These are phyloP conservation scores for Zasmidium angulare DNA, from an alignment of 2,329 filamentous ascomycete species.

Conservation along the genomic window DNA sequence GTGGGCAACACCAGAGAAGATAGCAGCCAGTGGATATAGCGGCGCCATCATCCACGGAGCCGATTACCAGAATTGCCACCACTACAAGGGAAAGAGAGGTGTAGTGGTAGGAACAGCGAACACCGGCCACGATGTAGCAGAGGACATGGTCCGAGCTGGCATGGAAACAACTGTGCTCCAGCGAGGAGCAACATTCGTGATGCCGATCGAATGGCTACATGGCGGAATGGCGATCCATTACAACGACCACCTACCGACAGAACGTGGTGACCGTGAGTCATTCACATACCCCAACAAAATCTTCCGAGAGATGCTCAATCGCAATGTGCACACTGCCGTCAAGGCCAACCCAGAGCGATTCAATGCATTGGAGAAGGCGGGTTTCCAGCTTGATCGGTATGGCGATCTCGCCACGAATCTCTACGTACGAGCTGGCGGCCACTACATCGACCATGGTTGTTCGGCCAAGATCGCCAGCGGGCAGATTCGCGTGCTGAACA, in stretches of 20 bases:
- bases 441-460: conserved; percentile 51
- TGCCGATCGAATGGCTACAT: conserved; percentile 33
- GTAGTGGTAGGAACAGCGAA: conserved; percentile 51
- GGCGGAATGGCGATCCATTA: conserved; percentile 18
- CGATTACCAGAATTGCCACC: conserved; percentile 35
- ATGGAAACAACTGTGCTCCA: conserved; percentile 49
- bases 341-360: conserved; percentile 39
- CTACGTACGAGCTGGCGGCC: conserved; percentile 45
- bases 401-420: conserved; percentile 40
- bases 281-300: conserved; percentile 33
- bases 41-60: conserved; percentile 40
- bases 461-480: conserved; percentile 44
- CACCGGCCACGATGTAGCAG: conserved; percentile 50
- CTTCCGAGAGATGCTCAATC: conserved; percentile 34
- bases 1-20: conserved; percentile 28
- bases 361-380: conserved; percentile 42
- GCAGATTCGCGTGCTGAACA: conserved; percentile 47
- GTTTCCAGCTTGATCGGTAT: conserved; percentile 44
- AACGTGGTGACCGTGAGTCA: conserved; percentile 23
- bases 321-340: conserved; percentile 28
- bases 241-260: conserved; percentile 17
- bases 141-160: conserved; percentile 47
- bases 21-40: conserved; percentile 40
- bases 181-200: conserved; percentile 43
- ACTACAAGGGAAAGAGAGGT: conserved; percentile 43